Evolutionary conservation across 1,139 yeast species (phyloP).

Genomic region (Pichia sp.): DNA sequence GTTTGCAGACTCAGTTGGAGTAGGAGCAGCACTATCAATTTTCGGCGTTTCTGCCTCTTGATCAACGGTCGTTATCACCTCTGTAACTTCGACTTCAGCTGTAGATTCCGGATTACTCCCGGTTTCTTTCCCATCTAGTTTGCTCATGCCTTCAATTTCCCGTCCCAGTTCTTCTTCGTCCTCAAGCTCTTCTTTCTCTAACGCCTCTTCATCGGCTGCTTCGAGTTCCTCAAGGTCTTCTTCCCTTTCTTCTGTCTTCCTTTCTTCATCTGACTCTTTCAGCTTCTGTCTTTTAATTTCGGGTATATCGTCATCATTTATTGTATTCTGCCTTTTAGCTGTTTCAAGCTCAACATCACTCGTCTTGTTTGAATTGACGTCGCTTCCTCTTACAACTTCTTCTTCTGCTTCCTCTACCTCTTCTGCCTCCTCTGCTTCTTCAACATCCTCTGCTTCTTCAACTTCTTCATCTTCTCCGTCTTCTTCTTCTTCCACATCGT

Average conservation of each 20-base stretch:
- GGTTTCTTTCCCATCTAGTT: no score
- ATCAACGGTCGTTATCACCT: constrained; percentile 8
- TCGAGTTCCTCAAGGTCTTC: constrained; percentile 28
- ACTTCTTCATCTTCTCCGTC: constrained; percentile 2
- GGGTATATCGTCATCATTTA: constrained; percentile 24
- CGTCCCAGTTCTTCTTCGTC: constrained; percentile 19
- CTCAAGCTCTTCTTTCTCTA: constrained; percentile 35
- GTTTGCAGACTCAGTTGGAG: constrained; percentile 10
- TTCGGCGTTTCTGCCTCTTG: constrained; percentile 17
- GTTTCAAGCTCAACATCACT: constrained; percentile 3
- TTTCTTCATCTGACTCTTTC: constrained; percentile 20
- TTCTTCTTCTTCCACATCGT: constrained; percentile 2
- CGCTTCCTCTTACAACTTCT: neutral
- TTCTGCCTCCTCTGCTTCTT: constrained; percentile 32
- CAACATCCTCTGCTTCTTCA: constrained; percentile 2
- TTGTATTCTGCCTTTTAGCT: constrained; percentile 25
- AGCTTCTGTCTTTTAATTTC: constrained; percentile 27
- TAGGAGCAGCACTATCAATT: constrained; percentile 10
- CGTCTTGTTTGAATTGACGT: neutral
- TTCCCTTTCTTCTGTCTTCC: constrained; percentile 6
- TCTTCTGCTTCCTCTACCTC: constrained; percentile 10
- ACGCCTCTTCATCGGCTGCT: constrained; percentile 37
- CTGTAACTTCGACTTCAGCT: constrained; percentile 18
- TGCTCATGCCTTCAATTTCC: constrained; percentile 7
- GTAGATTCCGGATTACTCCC: constrained; percentile 11